Conservation (phyloP, 352 stramenopile genomes). For the Phytophthora melonis region DNA sequence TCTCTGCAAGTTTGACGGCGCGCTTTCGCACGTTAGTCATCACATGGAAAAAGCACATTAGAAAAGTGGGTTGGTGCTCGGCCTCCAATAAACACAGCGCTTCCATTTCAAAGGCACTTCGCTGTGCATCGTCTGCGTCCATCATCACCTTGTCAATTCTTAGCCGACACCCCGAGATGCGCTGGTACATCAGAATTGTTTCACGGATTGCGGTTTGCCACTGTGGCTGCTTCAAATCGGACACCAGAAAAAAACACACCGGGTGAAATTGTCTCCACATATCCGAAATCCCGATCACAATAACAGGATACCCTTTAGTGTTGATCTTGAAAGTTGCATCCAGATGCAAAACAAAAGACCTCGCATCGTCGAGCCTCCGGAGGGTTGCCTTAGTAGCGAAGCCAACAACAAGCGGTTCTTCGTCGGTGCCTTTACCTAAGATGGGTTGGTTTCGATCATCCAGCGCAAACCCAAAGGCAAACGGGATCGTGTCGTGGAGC, state of each 20-base stretch:
- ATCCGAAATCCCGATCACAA: background rate
- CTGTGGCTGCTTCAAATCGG: background rate
- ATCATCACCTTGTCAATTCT: too few relatives aligned
- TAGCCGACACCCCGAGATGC: too few relatives aligned
- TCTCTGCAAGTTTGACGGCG: too few relatives aligned
- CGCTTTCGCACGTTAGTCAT: too few relatives aligned
- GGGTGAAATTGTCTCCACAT: background rate
- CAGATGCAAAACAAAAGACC: background rate
- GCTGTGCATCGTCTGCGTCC: too few relatives aligned
- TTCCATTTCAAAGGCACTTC: too few relatives aligned
- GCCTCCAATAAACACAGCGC: too few relatives aligned
- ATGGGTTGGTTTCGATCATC: background rate
- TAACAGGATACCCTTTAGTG: background rate
- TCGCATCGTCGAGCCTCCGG: background rate
- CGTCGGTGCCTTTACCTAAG: background rate
- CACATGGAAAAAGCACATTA: background rate
- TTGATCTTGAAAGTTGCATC: background rate
- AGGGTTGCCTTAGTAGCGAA: background rate
- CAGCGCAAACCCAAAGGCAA: background rate
- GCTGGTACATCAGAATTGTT: background rate
- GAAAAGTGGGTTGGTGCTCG: too few relatives aligned
- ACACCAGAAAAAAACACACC: background rate
- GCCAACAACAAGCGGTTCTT: background rate
- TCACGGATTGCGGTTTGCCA: background rate
- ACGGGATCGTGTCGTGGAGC: background rate